Percentiles rank a stretch among this genome's conserved stretches.
These are phyloP conservation scores for Mycena polygramma DNA, from an alignment of 768 basidiomycete genomes.

Conservation along the genomic window DNA sequence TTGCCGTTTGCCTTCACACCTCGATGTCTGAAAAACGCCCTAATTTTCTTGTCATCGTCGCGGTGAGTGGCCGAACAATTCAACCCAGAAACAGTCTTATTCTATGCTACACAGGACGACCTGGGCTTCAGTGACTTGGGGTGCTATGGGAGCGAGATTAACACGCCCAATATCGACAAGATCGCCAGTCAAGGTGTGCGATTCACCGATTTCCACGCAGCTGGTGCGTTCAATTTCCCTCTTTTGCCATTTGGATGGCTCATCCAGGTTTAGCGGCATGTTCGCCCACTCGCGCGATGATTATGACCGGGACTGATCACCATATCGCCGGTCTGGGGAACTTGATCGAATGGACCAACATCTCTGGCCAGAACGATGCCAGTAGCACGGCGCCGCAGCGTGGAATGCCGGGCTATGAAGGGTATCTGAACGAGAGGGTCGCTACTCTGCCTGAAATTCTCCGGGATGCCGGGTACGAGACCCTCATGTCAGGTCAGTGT, in stretches of 20 bases:
- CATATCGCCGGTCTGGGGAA: constrained; percentile 23
- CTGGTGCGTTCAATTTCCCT: not conserved
- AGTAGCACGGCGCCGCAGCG: constrained; percentile 25
- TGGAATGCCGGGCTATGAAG: constrained; percentile 25
- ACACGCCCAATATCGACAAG: constrained; percentile 24
- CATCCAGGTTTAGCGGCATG: constrained; percentile 15
- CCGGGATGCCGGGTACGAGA: constrained; percentile 23
- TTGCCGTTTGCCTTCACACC: not conserved
- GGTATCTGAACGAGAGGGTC: constrained; percentile 24
- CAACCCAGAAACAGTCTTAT: not conserved
- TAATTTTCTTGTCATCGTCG: constrained; percentile 26
- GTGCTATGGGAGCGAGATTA: constrained; percentile 24
- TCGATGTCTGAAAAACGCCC: constrained; percentile 21
- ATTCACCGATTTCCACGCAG: constrained; percentile 28
- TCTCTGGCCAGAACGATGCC: constrained; percentile 27
- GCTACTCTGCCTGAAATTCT: constrained; percentile 20
- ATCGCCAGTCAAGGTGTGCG: constrained; percentile 16
- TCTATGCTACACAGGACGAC: constrained; percentile 4
- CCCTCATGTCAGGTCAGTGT: constrained; percentile 16
- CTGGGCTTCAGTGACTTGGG: constrained; percentile 25
- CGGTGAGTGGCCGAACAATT: not conserved
- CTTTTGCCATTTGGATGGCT: not conserved
- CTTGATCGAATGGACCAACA: constrained; percentile 24
- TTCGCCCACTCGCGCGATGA: constrained; percentile 26
- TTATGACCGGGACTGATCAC: constrained; percentile 24